Base-by-base conservation (phyloP, 371 early-diverging fungal genomes). In the Blastocladiella emersonii region DNA sequence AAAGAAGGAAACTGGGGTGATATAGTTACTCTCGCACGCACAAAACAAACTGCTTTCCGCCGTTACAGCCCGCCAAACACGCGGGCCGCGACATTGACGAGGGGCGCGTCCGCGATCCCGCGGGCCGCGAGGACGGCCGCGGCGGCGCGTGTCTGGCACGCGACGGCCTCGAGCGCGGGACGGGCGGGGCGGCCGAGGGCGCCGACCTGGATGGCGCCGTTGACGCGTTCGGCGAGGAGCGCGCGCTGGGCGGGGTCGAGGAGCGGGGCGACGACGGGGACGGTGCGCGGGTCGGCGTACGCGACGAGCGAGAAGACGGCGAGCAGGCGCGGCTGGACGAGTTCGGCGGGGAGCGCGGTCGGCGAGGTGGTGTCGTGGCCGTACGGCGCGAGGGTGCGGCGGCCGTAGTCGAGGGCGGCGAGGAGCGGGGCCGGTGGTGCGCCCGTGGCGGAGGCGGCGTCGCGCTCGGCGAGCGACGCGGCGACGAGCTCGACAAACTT, bases 231-330 rank as follows among this genome's bases (percentile, higher is more conserved):
- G 25, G 59, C 59, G 3, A 59, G 27, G 1, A 7, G 25, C 5
- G 10, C 17, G 8, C 59, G 35, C 8, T 15, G 36, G 10, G 13
- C 32, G 4, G 25, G 36, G 3, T 34, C 12, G 2, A 34, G 36
- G 25, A 59, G 25, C 25, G 8, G 25, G 15, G 34, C 25, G 3
- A 34, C 59, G 13, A 23, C 59, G 37, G 59, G 44, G 8, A 30
- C 27, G 8, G 15, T 30, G 34, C 30, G 45, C 27, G 66, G 66
- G 57, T 65, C 49, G 23, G 68, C 13, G 35, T 23, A 61, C 34
- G 34, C 30, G 15, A 63, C 15, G 36, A 63, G 25, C n/a, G 30
- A 34, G 23, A 27, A 53, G 13, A 49, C 3, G 21, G 27, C 32
- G 1, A 13, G 32, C 59, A 41, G 13, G 36, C 21, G 59, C 3